Evolutionary conservation across 805 yeast genomes (phyloP).

Genomic region (Pichia gijzeniarum): DNA sequence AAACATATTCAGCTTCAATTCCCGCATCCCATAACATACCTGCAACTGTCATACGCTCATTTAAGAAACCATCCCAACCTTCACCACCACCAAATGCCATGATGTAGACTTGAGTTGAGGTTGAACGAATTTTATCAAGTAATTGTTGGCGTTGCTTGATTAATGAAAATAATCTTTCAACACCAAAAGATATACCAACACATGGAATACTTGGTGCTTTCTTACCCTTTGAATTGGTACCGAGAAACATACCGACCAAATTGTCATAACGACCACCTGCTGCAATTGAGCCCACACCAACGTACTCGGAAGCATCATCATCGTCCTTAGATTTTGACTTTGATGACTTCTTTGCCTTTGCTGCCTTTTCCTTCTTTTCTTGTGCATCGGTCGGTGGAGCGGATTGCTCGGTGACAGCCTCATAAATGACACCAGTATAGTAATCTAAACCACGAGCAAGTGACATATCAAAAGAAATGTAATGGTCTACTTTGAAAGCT

Average conservation of each 20-base stretch:
- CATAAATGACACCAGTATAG: constrained; percentile 95
- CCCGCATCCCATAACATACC: constrained; percentile 82
- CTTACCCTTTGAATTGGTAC: constrained; percentile 70
- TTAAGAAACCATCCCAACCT: constrained; percentile 88
- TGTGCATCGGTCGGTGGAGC: constrained; percentile 88
- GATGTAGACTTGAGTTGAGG: constrained; percentile 86
- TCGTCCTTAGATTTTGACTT: constrained; percentile 28
- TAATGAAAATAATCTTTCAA: constrained; percentile 88
- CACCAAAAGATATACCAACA: constrained; percentile 96
- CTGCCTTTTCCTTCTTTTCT: constrained; percentile 47
- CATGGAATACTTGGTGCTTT: constrained; percentile 77
- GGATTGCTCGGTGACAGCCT: constrained; percentile 89
- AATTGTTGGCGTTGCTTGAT: constrained; percentile 69
- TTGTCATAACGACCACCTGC: constrained; percentile 99
- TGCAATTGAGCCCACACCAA: constrained; percentile 97
- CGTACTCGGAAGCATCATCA: constrained; percentile 93
- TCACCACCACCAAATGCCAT: constrained; percentile 99
- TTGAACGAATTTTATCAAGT: constrained; percentile 63
- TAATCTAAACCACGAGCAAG: constrained; percentile 97
- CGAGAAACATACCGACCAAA: constrained; percentile 92
- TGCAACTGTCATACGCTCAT: constrained; percentile 86
- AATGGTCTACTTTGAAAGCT: constrained; percentile 67
- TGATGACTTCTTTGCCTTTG: constrained; percentile 17
- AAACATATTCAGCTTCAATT: constrained; percentile 84
- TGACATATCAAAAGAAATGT: constrained; percentile 83